A percentile compares a stretch with the other conserved stretches of the same genome.
Evolutionary conservation across 495 filamentous ascomycete species (phyloP).

Genomic region (Penicillium dipodomyicola): DNA sequence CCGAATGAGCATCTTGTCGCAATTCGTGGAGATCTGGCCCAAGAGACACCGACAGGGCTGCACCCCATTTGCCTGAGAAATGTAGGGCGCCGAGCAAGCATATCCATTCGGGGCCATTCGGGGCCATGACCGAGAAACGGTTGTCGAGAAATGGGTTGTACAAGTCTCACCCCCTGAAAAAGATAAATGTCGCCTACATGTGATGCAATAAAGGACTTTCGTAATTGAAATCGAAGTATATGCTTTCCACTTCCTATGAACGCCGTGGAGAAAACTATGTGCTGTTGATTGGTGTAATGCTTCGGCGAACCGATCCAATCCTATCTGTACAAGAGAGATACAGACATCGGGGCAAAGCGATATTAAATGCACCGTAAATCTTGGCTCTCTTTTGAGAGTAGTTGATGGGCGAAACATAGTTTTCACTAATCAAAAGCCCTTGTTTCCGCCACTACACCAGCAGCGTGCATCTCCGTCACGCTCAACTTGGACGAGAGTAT

Average conservation of each 20-base stretch:
- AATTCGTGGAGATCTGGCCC: not conserved
- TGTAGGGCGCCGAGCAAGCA: not conserved
- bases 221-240: not conserved
- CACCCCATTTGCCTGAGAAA: not conserved
- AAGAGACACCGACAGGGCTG: not conserved
- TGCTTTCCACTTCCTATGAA: not conserved
- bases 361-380: not conserved
- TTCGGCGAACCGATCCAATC: conserved; percentile 9
- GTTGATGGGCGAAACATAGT: conserved; percentile 1
- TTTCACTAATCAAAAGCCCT: conserved; percentile 21
- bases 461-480: conserved; percentile 71
- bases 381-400: not conserved
- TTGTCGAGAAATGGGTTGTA: conserved; percentile 2
- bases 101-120: not conserved
- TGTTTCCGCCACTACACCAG: conserved; percentile 65
- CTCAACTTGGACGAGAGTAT: conserved; percentile 75
- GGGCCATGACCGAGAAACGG: not conserved
- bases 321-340: conserved; percentile 14
- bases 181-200: conserved; percentile 1
- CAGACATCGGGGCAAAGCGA: not conserved
- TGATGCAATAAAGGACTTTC: not conserved
- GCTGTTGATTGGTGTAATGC: conserved; percentile 7
- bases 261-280: conserved; percentile 4
- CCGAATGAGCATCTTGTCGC: conserved; percentile 1
- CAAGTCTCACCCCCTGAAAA: not conserved